phyloP scores from a whole-genome alignment of 1,139 yeast species.

The Oligophagozyma castellii region DNA sequence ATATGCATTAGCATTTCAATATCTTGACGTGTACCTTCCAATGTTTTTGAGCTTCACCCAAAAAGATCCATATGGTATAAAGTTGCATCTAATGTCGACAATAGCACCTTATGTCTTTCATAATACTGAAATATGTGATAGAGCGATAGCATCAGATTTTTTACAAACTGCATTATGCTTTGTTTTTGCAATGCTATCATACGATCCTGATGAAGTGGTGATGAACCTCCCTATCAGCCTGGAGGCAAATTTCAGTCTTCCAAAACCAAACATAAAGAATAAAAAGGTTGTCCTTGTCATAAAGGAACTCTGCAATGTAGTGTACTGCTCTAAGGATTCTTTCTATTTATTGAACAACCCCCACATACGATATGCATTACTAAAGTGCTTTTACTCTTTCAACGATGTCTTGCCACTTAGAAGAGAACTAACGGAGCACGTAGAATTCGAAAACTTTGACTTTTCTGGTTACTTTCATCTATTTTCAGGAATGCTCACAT shows the following conservation, averaged over 20 bases:
- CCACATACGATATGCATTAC: constrained; percentile 31
- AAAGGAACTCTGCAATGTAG: constrained; percentile 67
- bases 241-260: constrained; percentile 33
- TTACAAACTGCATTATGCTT: constrained; percentile 19
- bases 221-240: constrained; percentile 46
- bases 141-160: constrained; percentile 49
- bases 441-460: constrained; percentile 81
- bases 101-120: constrained; percentile 81
- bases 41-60: constrained; percentile 54
- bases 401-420: constrained; percentile 70
- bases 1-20: constrained; percentile 55
- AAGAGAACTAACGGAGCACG: constrained; percentile 71
- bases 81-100: constrained; percentile 57
- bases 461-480: constrained; percentile 71
- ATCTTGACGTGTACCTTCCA: constrained; percentile 69
- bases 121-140: constrained; percentile 65
- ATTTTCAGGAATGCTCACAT: constrained; percentile 48
- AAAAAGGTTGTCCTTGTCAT: constrained; percentile 77
- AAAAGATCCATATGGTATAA: constrained; percentile 70
- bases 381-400: constrained; percentile 52
- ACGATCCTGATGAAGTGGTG: constrained; percentile 53
- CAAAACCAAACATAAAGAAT: constrained; percentile 48
- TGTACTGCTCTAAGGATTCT: constrained; percentile 53
- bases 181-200: constrained; percentile 40
- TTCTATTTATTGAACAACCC: constrained; percentile 30